These are phyloP conservation scores for Apiospora sp. DNA, from an alignment of 2,329 filamentous ascomycete genomes.

Conservation along the genomic window DNA sequence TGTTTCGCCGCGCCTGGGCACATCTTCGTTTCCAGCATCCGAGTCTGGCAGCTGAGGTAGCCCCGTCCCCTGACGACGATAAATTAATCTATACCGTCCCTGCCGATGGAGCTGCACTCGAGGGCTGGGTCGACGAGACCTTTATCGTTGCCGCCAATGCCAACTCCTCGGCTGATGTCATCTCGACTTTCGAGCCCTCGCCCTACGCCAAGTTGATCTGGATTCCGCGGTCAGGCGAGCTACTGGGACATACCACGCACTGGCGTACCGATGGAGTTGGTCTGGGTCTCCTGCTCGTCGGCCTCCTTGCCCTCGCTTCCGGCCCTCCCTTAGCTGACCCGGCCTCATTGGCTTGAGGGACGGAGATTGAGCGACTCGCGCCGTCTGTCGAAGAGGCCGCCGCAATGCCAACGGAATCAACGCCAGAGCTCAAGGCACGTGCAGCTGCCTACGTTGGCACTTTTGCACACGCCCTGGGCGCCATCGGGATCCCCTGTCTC, in stretches of 20 bases:
- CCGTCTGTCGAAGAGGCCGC: conserved; percentile 37
- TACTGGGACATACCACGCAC: conserved; percentile 35
- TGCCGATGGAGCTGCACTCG: conserved; percentile 29
- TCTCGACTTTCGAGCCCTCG: conserved; percentile 32
- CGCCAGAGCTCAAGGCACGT: conserved; percentile 32
- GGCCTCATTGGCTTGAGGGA: conserved; percentile 38
- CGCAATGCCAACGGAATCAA: conserved; percentile 29
- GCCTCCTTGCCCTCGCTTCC: conserved; percentile 33
- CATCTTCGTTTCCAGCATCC: conserved; percentile 35
- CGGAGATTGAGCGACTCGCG: conserved; percentile 35
- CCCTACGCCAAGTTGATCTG: conserved; percentile 35
- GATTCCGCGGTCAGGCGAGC: conserved; percentile 31
- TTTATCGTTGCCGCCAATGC: conserved; percentile 31
- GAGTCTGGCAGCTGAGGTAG: conserved; percentile 32
- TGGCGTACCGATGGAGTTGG: conserved; percentile 42
- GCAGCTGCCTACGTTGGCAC: conserved; percentile 31
- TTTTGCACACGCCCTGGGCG: conserved; percentile 32
- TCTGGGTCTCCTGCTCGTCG: conserved; percentile 38
- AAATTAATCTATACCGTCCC: conserved; percentile 33
- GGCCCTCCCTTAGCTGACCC: conserved; percentile 32
- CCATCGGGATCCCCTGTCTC: conserved; percentile 35
- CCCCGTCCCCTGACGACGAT: conserved; percentile 23
- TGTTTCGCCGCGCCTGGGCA: conserved; percentile 32
- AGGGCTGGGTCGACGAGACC: conserved; percentile 33
- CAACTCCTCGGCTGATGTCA: conserved; percentile 33